A percentile compares a stretch with the other conserved stretches of the same genome.
Evolutionary conservation across 2,329 filamentous ascomycete species (phyloP).

Genomic region (Pleoardoris graminearum): DNA sequence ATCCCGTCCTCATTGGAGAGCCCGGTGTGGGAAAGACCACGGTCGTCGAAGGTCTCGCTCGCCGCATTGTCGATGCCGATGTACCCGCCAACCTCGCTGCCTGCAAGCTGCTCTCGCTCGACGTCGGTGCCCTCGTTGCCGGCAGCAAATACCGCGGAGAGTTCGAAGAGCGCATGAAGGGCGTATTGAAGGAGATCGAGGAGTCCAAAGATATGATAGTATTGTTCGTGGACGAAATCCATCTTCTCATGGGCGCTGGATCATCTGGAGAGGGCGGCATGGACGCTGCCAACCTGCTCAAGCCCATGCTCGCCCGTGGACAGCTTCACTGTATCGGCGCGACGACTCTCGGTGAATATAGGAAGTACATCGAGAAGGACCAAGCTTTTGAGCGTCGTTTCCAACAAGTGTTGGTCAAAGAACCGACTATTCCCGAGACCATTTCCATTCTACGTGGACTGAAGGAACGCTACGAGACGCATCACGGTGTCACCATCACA

Average conservation of each 20-base stretch:
- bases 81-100: conserved; percentile 93
- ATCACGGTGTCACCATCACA: conserved; percentile 95
- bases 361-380: conserved; percentile 99
- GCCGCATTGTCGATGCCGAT: conserved; percentile 94
- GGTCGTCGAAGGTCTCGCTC: conserved; percentile 92
- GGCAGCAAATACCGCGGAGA: conserved; percentile 98
- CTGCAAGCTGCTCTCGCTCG: conserved; percentile 91
- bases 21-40: conserved; percentile 99
- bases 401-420: conserved; percentile 97
- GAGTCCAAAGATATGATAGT: conserved; percentile 96
- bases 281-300: conserved; percentile 96
- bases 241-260: conserved; percentile 96
- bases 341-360: conserved; percentile 91
- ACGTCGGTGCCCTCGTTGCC: conserved; percentile 92
- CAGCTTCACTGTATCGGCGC: conserved; percentile 98
- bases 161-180: conserved; percentile 99
- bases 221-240: conserved; percentile 97
- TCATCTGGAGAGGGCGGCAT: conserved; percentile 95
- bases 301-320: conserved; percentile 96
- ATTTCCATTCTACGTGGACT: conserved; percentile 97
- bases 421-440: conserved; percentile 84
- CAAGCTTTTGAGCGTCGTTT: conserved; percentile 97
- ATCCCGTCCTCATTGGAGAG: conserved; percentile 95
- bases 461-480: conserved; percentile 97
- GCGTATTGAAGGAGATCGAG: conserved; percentile 94